Evolutionary conservation across 257 asterid species (phyloP), one percentile per base, ranked within the genome.

Genomic region (Marsdenia floribunda): DNA sequence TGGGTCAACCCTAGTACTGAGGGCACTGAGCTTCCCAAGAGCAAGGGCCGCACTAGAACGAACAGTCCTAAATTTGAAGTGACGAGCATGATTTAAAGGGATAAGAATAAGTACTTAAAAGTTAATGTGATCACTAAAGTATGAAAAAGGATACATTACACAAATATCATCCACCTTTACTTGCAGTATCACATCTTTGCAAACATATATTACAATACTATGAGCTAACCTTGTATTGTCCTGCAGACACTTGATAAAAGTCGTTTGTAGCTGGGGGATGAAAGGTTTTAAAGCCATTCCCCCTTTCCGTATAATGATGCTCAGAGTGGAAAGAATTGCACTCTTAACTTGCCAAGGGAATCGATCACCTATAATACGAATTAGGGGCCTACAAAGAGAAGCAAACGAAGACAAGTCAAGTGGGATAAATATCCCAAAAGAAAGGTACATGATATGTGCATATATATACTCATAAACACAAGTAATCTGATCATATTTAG

Each of bases 341-440:
- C 96, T 92, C 83, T 95, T 95, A 72, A 95, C 98, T 92, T 95
- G 98, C 99, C 99, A 95, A 59, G 99, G 97, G 80, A 92, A 95
- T n/a, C 98, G 90, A 83, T 95, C 99, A 47, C 99, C 99, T 74
- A 95, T 89, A 75, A 95, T 92, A 78, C 99, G 98, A 81, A 95
- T 95, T 80, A 95, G 83, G n/a, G 99, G 99, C 81, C 99, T 95
- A 81, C 73, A 87, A 55, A 79, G 50, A 22, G 19, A 79, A 70
- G 80, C 74, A 75, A 49, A 57, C 35, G 69, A 59, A 42, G 33
- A 65, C 7, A 72, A 24, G 26, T 38, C 52, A 66, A 7, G n/a
- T 37, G 71, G 70, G 24, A 38, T 18, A 66, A 66, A 21, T 38
- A 66, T 38, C 26, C 13, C 4, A 61, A 61, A 19, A 35, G 52